Evolutionary conservation across 306 rosid species (phyloP), one percentile per base, ranked within the genome.

Genomic region (Datisca glomerata): DNA sequence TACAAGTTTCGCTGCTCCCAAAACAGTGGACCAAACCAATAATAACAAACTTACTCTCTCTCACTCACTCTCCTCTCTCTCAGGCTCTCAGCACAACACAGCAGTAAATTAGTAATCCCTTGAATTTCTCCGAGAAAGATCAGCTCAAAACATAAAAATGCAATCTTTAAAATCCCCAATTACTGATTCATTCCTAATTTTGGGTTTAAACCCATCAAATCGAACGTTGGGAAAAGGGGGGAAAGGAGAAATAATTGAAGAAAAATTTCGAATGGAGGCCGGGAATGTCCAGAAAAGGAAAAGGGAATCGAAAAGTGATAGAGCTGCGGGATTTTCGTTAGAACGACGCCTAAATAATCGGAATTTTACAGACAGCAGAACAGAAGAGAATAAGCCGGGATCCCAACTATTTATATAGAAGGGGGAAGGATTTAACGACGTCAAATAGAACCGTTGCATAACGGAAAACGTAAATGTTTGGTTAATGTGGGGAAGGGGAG

Each of bases 331-430:
- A 32, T 41, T 43, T 27, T 31, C 62, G 49, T 32, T 50, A 23
- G 32, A 38, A 54, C 18, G 51, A 45, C n/a, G 24, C 24, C 31
- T 1, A 55, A 38, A 49, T n/a, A 51, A 27, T 51, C 37, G 62
- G 70, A 51, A 24, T 27, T 49, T 14, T 5, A n/a, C n/a, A n/a
- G 61, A 45, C 58, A 66, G 21, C 47, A 22, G 36, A 31, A 45
- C 51, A 55, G 53, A 14, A 51, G 65, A 41, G 41, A 11, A 29
- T 16, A 20, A 12, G 8, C 4, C 1, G 25, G 51, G 57, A 58
- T 17, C n/a, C 33, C 43, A 19, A 33, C 49, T 74, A 70, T 72
- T 69, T 80, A 80, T 85, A 85, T 40, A 63, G 47, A 42, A 31
- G 36, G 6, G 29, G 18, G 17, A 13, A 20, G 6, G 18, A 21